phyloP scores from a whole-genome alignment of 2,329 filamentous ascomycete genomes.

The Diaporthe citriasiana region DNA sequence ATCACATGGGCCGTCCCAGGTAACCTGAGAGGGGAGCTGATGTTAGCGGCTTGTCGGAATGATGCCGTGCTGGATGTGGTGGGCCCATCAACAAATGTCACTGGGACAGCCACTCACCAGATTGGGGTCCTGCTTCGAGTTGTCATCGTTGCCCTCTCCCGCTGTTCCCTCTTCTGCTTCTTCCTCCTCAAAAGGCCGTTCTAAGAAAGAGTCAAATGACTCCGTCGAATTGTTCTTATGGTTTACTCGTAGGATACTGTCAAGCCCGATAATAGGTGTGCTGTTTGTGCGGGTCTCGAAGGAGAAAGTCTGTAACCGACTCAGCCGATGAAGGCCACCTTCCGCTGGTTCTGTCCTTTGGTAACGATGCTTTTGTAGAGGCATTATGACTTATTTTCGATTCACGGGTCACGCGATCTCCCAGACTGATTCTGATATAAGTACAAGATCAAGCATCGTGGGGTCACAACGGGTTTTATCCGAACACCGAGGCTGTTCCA shows the following conservation, averaged over 20 bases:
- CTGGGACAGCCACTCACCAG: neutral
- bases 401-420: neutral
- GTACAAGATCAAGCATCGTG: neutral
- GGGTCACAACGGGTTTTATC: conserved; percentile 9
- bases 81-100: neutral
- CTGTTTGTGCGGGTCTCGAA: conserved; percentile 21
- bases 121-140: conserved; percentile 1
- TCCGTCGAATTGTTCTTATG: conserved; percentile 4
- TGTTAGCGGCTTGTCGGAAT: conserved; percentile 18
- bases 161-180: conserved; percentile 3
- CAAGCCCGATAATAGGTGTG: conserved; percentile 10
- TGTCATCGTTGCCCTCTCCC: neutral
- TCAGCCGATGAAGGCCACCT: neutral
- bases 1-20: conserved; percentile 36
- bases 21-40: conserved; percentile 1
- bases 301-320: conserved; percentile 25
- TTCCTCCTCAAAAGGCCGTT: conserved; percentile 1
- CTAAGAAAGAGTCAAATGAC: conserved; percentile 12
- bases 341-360: neutral
- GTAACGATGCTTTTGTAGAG: conserved; percentile 14
- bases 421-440: neutral
- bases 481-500: neutral
- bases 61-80: neutral
- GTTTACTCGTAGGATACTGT: conserved; percentile 5
- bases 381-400: conserved; percentile 3